Percentiles rank a stretch among this genome's conserved stretches.
Conservation (phyloP, 352 stramenopile species). For the Phytophthora pini region DNA sequence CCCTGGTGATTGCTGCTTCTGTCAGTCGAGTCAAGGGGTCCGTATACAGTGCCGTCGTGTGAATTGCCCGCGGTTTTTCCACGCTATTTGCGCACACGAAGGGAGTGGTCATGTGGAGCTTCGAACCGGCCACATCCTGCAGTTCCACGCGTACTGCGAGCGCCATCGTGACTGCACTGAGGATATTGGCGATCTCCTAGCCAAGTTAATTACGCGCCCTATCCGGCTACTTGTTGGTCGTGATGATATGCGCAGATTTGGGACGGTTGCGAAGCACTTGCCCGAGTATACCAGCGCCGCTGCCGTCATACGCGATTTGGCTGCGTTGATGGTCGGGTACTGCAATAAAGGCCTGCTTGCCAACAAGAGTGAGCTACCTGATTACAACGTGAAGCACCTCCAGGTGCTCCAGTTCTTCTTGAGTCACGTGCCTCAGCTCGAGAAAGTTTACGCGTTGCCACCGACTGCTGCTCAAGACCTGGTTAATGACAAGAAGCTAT, state of each 20-base stretch:
- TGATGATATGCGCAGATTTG: conserved; percentile 58
- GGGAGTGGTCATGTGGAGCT: conserved; percentile 50
- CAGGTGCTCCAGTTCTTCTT: conserved; percentile 78
- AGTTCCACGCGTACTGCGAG: conserved; percentile 75
- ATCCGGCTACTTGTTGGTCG: conserved; percentile 56
- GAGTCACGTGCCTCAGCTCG: conserved; percentile 67
- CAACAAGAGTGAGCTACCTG: conserved; percentile 59
- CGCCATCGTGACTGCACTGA: conserved; percentile 53
- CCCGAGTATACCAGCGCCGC: conserved; percentile 48
- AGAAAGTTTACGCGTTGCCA: conserved; percentile 55
- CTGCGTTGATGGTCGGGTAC: conserved; percentile 50
- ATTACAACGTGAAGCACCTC: conserved; percentile 65
- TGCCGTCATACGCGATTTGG: conserved; percentile 49
- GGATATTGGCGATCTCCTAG: conserved; percentile 50
- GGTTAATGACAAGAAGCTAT: conserved; percentile 57
- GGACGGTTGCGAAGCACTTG: conserved; percentile 50
- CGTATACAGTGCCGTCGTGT: conserved; percentile 68
- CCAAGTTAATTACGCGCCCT: conserved; percentile 62
- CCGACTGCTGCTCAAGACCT: conserved; percentile 31
- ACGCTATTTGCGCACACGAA: conserved; percentile 63
- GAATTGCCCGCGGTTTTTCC: conserved; percentile 66
- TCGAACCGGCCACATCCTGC: conserved; percentile 37
- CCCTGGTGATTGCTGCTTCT: conserved; percentile 59
- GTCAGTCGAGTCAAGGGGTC: conserved; percentile 38
- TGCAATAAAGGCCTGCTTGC: conserved; percentile 57